Percentiles rank a stretch among this genome's conserved stretches.
These are phyloP conservation scores for Claviceps sp. DNA, from an alignment of 2,329 filamentous ascomycete species.

Conservation along the genomic window DNA sequence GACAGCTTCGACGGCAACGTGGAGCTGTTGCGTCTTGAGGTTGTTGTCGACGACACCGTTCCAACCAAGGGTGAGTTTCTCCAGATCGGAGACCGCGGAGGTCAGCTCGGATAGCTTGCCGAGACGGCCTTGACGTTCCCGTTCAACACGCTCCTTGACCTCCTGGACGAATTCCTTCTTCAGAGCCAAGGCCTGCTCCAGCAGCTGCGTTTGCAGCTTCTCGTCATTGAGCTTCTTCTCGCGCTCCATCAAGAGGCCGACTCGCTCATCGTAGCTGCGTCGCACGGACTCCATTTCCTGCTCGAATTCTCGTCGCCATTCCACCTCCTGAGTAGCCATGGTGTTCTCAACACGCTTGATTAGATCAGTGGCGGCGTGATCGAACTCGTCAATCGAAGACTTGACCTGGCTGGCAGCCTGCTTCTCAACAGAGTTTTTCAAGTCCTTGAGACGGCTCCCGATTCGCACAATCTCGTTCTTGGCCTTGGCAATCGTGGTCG, in stretches of 20 bases:
- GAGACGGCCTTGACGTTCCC: constrained; percentile 75
- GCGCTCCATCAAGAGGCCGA: constrained; percentile 65
- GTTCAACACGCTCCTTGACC: constrained; percentile 70
- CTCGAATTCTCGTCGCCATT: constrained; percentile 80
- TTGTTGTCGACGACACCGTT: constrained; percentile 82
- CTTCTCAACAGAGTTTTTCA: constrained; percentile 57
- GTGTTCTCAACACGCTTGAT: constrained; percentile 74
- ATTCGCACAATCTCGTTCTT: constrained; percentile 72
- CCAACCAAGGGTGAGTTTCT: constrained; percentile 79
- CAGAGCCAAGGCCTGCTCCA: constrained; percentile 80
- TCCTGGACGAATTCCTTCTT: constrained; percentile 73
- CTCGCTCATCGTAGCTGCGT: constrained; percentile 64
- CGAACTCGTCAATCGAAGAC: constrained; percentile 63
- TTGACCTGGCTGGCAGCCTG: constrained; percentile 64
- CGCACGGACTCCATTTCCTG: constrained; percentile 70
- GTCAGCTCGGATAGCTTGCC: constrained; percentile 75
- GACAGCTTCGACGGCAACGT: constrained; percentile 89
- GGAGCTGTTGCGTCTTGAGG: constrained; percentile 87
- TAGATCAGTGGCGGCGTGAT: constrained; percentile 76
- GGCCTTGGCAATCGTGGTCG: constrained; percentile 65
- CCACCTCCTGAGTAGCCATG: constrained; percentile 66
- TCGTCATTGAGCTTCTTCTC: constrained; percentile 72
- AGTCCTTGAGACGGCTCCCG: constrained; percentile 59
- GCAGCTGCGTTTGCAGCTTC: constrained; percentile 68
- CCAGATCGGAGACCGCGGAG: constrained; percentile 65